Conservation (phyloP, 352 stramenopile species). For the Aphanomyces invadans region DNA sequence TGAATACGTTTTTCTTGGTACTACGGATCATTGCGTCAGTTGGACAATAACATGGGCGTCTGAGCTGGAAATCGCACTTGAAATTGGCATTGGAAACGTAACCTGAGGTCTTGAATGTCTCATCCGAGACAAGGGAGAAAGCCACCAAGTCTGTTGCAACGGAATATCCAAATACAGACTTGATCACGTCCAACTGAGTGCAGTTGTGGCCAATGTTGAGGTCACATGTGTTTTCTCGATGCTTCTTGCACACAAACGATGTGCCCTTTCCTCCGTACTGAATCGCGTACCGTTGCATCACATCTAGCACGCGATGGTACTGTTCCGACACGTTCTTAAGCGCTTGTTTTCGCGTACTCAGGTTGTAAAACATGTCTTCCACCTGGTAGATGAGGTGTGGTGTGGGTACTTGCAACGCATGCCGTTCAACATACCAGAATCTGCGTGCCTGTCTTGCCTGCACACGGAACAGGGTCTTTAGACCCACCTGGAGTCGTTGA, state of each 20-base stretch:
- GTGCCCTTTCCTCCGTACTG: constrained; percentile 85
- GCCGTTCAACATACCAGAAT: constrained; percentile 44
- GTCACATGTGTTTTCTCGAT: constrained; percentile 69
- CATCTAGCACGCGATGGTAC: constrained; percentile 89
- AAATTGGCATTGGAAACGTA: constrained; percentile 86
- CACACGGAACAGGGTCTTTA: constrained; percentile 55
- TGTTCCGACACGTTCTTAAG: constrained; percentile 92
- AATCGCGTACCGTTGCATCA: constrained; percentile 96
- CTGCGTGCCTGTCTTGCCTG: constrained; percentile 71
- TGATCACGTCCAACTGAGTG: constrained; percentile 62
- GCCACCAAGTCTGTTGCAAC: constrained; percentile 49
- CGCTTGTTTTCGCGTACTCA: constrained; percentile 88
- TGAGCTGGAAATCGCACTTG: constrained; percentile 36
- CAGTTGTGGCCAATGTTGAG: constrained; percentile 63
- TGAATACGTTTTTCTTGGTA: constrained; percentile 73
- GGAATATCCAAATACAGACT: constrained; percentile 65
- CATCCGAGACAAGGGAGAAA: constrained; percentile 29
- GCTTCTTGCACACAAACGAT: constrained; percentile 94
- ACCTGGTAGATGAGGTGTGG: constrained; percentile 36
- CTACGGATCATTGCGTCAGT: too few relatives aligned
- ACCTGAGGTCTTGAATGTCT: constrained; percentile 34
- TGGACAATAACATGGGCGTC: too few relatives aligned
- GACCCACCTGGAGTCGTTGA: constrained; percentile 57
- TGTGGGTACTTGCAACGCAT: background rate
- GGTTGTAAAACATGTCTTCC: constrained; percentile 99